Conservation (phyloP, 352 stramenopile species). For the Phytophthora pluvialis region DNA sequence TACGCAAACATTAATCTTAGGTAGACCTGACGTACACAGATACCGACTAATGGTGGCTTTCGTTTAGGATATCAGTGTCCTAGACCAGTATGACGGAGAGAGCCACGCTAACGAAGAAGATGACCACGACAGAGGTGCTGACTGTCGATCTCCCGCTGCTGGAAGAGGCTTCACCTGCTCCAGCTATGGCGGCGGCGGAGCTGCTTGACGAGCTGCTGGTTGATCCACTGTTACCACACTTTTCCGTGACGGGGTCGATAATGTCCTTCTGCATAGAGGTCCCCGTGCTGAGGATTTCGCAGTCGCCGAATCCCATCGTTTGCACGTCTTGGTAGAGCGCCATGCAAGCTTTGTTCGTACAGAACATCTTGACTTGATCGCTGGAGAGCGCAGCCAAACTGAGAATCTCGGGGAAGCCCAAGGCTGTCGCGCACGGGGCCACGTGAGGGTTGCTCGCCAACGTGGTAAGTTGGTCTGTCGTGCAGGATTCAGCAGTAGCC, state of each 20-base stretch:
- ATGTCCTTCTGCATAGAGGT: conserved; percentile 5
- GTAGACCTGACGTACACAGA: no score
- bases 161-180: background rate
- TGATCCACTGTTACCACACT: background rate
- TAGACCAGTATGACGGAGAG: background rate
- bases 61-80: background rate
- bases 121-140: background rate
- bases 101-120: background rate
- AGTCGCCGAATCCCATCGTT: conserved; percentile 6
- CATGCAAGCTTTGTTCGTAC: conserved; percentile 5
- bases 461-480: background rate
- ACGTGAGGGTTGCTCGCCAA: conserved; percentile 7
- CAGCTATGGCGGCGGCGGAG: background rate
- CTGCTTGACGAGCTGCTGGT: background rate
- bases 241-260: conserved; percentile 4
- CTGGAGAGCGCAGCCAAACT: conserved; percentile 7
- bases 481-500: background rate
- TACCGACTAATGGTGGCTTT: no score
- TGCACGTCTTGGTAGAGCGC: background rate
- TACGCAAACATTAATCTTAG: no score
- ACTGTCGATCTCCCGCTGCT: background rate
- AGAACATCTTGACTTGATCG: conserved; percentile 10
- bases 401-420: conserved; percentile 8
- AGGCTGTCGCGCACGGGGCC: background rate
- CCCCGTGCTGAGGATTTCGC: background rate